These are phyloP conservation scores for Mycena rosella DNA, from an alignment of 768 basidiomycete species.

Conservation along the genomic window DNA sequence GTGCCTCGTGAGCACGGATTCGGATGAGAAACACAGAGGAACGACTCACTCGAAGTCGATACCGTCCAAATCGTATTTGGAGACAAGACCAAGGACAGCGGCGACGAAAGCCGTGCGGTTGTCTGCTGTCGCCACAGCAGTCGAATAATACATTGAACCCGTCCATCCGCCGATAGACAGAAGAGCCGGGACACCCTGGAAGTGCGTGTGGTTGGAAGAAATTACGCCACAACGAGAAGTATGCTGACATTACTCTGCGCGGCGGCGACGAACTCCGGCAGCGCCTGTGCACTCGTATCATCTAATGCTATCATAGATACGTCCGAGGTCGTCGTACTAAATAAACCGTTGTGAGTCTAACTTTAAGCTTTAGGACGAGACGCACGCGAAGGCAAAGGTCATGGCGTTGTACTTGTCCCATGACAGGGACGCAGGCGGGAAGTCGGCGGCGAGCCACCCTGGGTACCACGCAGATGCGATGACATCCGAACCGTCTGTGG, in stretches of 20 bases:
- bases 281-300: conserved; percentile 58
- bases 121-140: conserved; percentile 62
- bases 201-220: background rate
- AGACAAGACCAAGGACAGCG: conserved; percentile 62
- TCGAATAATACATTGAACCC: conserved; percentile 73
- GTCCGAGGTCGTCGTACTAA: conserved; percentile 56
- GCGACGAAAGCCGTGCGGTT: conserved; percentile 72
- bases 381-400: conserved; percentile 75
- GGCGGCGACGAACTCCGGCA: conserved; percentile 67
- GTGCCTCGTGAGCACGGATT: conserved; percentile 5
- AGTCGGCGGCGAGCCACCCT: conserved; percentile 58
- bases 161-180: conserved; percentile 79
- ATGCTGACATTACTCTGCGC: conserved; percentile 57
- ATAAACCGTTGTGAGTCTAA: conserved; percentile 14
- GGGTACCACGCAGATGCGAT: conserved; percentile 60
- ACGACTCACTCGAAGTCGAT: conserved; percentile 74
- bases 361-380: background rate
- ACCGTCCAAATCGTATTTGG: conserved; percentile 67
- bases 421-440: conserved; percentile 57
- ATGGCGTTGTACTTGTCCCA: conserved; percentile 68
- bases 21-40: conserved; percentile 15
- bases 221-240: conserved; percentile 38
- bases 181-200: conserved; percentile 66
- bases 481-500: conserved; percentile 30
- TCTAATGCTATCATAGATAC: conserved; percentile 49